phyloP scores from a whole-genome alignment of 306 rosid species.

The Begonia loranthoides region DNA sequence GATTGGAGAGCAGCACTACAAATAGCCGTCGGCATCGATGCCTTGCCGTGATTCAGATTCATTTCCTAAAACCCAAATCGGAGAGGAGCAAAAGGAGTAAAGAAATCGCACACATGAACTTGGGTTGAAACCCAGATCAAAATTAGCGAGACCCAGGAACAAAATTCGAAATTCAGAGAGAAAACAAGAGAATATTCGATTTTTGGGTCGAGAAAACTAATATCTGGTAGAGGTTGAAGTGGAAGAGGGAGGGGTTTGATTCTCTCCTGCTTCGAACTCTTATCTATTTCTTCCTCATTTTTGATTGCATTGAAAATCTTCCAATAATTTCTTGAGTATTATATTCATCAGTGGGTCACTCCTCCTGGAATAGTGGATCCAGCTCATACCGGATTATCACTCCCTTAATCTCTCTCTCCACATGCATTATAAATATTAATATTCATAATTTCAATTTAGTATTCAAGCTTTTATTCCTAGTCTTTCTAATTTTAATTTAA shows the following conservation, averaged over 20 bases:
- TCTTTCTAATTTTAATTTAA: too few species aligned
- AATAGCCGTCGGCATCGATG: constrained; percentile 49
- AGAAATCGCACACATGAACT: background rate
- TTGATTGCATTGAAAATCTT: background rate
- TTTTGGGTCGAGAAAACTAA: background rate
- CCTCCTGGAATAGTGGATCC: constrained; percentile 73
- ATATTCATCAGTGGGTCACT: constrained; percentile 35
- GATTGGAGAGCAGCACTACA: constrained; percentile 31
- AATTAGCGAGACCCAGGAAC: constrained; percentile 22
- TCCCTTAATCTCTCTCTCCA: constrained; percentile 16
- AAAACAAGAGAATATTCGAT: background rate
- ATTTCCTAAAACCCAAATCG: constrained; percentile 29
- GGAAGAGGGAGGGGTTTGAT: background rate
- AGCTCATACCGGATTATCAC: constrained; percentile 47
- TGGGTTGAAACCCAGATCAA: constrained; percentile 16
- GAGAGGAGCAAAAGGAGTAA: constrained; percentile 1
- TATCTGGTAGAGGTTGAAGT: background rate
- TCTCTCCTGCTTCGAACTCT: background rate
- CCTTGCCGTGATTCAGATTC: constrained; percentile 59
- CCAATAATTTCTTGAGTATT: constrained; percentile 11
- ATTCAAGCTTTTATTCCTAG: too few species aligned
- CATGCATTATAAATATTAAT: background rate
- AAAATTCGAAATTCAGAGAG: background rate
- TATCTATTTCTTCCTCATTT: background rate
- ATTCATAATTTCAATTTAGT: too few species aligned